These are phyloP conservation scores for Gardenia jasminoides DNA, from an alignment of 257 asterid genomes.

Conservation along the genomic window DNA sequence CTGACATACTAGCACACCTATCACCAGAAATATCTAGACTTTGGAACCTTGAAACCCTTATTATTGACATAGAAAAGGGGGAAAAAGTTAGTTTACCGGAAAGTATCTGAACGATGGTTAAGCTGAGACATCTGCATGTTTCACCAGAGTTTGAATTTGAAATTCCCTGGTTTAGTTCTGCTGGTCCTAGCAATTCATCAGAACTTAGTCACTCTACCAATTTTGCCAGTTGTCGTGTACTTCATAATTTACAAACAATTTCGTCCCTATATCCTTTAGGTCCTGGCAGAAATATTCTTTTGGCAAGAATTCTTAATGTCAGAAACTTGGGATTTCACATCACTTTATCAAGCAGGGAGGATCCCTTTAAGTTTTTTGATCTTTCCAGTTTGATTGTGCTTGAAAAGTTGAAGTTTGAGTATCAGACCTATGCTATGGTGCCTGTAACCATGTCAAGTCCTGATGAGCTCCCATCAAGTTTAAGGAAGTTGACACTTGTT, in stretches of 20 bases:
- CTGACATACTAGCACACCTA: not conserved
- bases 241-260: not conserved
- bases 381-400: not conserved
- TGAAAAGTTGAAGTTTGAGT: not conserved
- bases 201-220: too few relatives aligned
- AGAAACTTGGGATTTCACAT: not conserved
- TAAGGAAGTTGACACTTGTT: constrained; percentile 5
- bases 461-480: not conserved
- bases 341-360: not conserved
- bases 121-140: constrained; percentile 7
- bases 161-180: not conserved
- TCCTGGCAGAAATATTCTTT: not conserved
- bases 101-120: constrained; percentile 5
- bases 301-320: not conserved
- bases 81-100: not conserved
- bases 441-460: not conserved
- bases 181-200: too few relatives aligned
- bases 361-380: not conserved
- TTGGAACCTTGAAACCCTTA: constrained; percentile 8
- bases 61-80: not conserved
- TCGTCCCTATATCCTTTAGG: not conserved
- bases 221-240: not conserved
- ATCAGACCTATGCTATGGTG: not conserved
- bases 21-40: not conserved
- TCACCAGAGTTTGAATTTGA: not conserved